Conservation (phyloP, 83 land plant species). For the Picea abies region DNA sequence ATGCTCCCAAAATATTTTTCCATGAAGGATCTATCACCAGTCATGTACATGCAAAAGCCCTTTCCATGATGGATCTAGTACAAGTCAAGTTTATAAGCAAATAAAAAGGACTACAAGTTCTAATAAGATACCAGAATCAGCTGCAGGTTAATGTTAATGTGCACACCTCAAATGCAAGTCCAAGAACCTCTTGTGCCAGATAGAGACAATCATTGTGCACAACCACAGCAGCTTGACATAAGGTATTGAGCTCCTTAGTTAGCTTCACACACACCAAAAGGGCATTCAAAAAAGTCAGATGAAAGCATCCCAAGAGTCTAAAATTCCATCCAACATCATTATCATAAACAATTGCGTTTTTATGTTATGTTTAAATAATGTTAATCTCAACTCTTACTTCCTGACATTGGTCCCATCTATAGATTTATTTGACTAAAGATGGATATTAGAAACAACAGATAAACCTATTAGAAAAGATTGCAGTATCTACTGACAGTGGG, state of each 20-base stretch:
- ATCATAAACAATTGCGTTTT: neutral
- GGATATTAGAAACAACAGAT: neutral
- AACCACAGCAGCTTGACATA: constrained; percentile 76
- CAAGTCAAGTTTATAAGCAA: neutral
- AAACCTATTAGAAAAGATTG: neutral
- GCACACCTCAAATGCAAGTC: constrained; percentile 82
- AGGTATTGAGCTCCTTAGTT: constrained; percentile 60
- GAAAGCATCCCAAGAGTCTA: neutral
- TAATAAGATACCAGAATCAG: neutral
- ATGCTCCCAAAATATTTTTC: neutral
- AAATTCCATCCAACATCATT: neutral
- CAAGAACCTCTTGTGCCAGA: constrained; percentile 74
- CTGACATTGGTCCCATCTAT: neutral
- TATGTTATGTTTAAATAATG: neutral
- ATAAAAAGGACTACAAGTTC: neutral
- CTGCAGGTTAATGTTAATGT: neutral
- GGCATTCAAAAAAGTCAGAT: neutral
- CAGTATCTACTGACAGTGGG: neutral
- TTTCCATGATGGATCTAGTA: neutral
- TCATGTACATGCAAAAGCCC: neutral
- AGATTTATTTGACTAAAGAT: neutral
- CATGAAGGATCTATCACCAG: neutral
- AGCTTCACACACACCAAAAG: constrained; percentile 48
- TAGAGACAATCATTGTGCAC: constrained; percentile 85
- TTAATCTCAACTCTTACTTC: neutral